A percentile compares a stretch with the other conserved stretches of the same genome.
These are phyloP conservation scores for Juglanconis oblonga DNA, from an alignment of 2,329 filamentous ascomycete genomes.

Conservation along the genomic window DNA sequence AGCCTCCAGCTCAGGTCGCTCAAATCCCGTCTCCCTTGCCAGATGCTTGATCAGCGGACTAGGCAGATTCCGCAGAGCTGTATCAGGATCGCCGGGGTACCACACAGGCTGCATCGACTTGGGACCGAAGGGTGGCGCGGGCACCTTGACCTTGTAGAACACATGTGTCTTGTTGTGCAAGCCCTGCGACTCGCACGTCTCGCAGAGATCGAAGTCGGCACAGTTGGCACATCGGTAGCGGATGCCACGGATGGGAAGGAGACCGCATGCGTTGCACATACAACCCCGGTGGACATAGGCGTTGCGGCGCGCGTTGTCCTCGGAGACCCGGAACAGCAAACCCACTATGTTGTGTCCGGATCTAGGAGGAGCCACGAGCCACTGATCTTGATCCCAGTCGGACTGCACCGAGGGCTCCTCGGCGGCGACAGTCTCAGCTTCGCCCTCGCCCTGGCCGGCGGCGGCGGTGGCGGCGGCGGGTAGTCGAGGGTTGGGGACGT, in stretches of 20 bases:
- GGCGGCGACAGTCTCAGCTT: slow-evolving; percentile 32
- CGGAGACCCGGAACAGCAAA: slow-evolving; percentile 86
- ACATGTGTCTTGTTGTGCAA: slow-evolving; percentile 86
- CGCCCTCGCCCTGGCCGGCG: slow-evolving; percentile 33
- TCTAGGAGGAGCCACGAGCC: slow-evolving; percentile 40
- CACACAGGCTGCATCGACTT: slow-evolving; percentile 78
- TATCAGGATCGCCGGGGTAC: slow-evolving; percentile 84
- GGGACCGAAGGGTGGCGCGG: slow-evolving; percentile 78
- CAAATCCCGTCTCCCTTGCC: slow-evolving; percentile 71
- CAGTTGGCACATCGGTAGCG: slow-evolving; percentile 96
- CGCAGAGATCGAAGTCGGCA: slow-evolving; percentile 92
- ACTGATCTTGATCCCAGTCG: slow-evolving; percentile 48
- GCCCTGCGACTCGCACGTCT: slow-evolving; percentile 79
- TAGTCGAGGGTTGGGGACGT: slow-evolving; percentile 19
- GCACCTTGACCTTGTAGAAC: slow-evolving; percentile 93
- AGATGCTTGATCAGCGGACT: slow-evolving; percentile 65
- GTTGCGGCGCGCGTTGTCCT: slow-evolving; percentile 84
- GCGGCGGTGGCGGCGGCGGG: slow-evolving; percentile 30
- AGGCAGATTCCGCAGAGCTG: slow-evolving; percentile 65
- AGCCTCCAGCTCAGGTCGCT: slow-evolving; percentile 84
- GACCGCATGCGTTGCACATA: slow-evolving; percentile 84
- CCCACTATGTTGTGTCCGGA: slow-evolving; percentile 78
- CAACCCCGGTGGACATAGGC: slow-evolving; percentile 92
- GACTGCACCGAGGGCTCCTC: slow-evolving; percentile 37
- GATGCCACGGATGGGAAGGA: slow-evolving; percentile 85